Percentiles rank a stretch among this genome's conserved stretches.
Conservation (phyloP, 2,329 filamentous ascomycete species). For the Fusarium sp. region DNA sequence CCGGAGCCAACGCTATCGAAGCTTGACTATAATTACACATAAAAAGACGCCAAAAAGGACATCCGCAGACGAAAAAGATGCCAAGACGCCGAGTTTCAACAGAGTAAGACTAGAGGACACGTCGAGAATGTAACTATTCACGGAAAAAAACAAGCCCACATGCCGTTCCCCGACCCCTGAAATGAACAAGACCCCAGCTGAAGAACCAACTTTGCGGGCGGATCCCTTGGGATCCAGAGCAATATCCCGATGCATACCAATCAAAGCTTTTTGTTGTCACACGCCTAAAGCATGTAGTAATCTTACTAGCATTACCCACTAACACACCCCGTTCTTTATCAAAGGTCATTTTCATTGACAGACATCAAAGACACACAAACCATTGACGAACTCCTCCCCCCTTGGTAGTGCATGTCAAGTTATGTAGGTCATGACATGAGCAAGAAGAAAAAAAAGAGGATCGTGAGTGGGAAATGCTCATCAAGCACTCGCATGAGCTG, state of each 20-base stretch:
- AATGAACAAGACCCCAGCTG: slow-evolving; percentile 16
- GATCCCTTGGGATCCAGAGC: slow-evolving; percentile 20
- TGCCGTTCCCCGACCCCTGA: neutral
- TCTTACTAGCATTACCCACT: slow-evolving; percentile 31
- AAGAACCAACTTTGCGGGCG: slow-evolving; percentile 13
- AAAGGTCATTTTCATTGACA: neutral
- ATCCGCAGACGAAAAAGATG: neutral
- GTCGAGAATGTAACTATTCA: neutral
- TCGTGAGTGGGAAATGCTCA: neutral
- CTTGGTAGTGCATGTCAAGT: neutral
- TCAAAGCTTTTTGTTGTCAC: slow-evolving; percentile 10
- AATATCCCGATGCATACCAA: slow-evolving; percentile 37
- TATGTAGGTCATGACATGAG: slow-evolving; percentile 23
- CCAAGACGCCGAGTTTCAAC: neutral
- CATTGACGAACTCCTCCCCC: neutral
- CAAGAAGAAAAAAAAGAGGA: slow-evolving; percentile 1
- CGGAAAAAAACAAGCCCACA: neutral
- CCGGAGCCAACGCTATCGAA: neutral
- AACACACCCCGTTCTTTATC: slow-evolving; percentile 7
- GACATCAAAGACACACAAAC: slow-evolving; percentile 14
- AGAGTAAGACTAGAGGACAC: neutral
- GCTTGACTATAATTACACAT: neutral
- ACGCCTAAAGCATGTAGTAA: slow-evolving; percentile 32
- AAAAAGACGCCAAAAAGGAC: neutral
- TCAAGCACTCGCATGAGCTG: slow-evolving; percentile 15